Base-by-base conservation (phyloP, 805 yeast genomes). In the Teunomyces cretensis region DNA sequence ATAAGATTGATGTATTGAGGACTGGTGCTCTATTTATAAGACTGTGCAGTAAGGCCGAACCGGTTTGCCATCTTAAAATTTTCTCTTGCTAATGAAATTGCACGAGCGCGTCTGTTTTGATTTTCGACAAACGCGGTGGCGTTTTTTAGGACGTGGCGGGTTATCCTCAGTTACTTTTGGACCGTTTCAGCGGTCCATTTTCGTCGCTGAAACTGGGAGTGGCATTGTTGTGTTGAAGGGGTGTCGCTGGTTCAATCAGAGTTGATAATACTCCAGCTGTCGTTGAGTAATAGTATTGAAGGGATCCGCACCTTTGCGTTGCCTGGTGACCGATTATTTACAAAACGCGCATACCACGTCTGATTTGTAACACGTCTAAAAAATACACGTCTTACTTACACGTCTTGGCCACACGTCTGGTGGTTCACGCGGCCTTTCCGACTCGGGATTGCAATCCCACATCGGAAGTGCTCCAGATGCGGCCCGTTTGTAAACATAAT, bases 361-460 rank as follows among this genome's bases (percentile, higher is more conserved):
- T 12, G 14, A 12, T 13, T n/a, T 11, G 38, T 13, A n/a, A 35
- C 38, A 35, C 38, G 38, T 35, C 38, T 35, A 19, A 33, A 33
- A 33, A 33, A 19, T 33, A 33, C 38, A 35, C 38, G 38, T 35
- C 38, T 22, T 7, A 6, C 38, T 26, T 17, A 35, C 38, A 35
- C 38, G 38, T 35, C 38, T 35, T 26, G 27, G 38, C 38, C 22
- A 35, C 38, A 35, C 38, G 38, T 35, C 38, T 35, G 38, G 9
- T 26, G 28, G 9, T 12, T 19, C 22, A 35, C 38, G 19, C 38
- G 38, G 17, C 38, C 22, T 22, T 22, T 33, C 38, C 38, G 38
- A 22, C n/a, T 35, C 38, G 38, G 28, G 17, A n/a, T 2, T 19
- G 14, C 9, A 35, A 7, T 13, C 14, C 38, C 38, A 35, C 9